phyloP scores from a whole-genome alignment of 1,139 yeast species.

The Taphrina confusa region DNA sequence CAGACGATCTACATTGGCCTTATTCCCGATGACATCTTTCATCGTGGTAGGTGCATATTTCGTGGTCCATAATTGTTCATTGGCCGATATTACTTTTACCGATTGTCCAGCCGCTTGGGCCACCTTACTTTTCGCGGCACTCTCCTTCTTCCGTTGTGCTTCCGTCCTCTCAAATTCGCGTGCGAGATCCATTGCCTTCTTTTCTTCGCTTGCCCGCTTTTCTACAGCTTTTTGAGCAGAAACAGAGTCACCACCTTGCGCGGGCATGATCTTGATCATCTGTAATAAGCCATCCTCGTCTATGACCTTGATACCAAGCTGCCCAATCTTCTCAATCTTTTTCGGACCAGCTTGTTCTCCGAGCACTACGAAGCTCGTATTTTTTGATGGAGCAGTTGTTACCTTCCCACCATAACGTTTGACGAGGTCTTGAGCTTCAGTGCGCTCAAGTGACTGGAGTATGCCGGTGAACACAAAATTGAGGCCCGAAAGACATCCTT shows the following conservation, averaged over 20 bases:
- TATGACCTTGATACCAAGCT: constrained; percentile 72
- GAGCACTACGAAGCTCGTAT: constrained; percentile 82
- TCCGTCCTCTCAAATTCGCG: constrained; percentile 46
- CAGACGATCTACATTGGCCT: constrained; percentile 67
- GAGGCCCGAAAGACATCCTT: constrained; percentile 54
- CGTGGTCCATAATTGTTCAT: constrained; percentile 71
- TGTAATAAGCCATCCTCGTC: constrained; percentile 83
- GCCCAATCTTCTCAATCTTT: constrained; percentile 78
- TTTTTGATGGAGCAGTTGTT: constrained; percentile 79
- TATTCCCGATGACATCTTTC: constrained; percentile 87
- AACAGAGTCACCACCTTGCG: constrained; percentile 83
- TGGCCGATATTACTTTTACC: constrained; percentile 41
- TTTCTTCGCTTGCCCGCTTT: constrained; percentile 66
- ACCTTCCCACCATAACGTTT: constrained; percentile 92
- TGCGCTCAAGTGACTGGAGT: constrained; percentile 75
- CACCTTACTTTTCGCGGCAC: constrained; percentile 41
- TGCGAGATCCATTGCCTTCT: constrained; percentile 47
- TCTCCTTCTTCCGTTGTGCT: constrained; percentile 29
- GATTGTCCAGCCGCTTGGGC: constrained; percentile 47
- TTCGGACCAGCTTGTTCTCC: constrained; percentile 98
- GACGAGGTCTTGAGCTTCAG: constrained; percentile 72
- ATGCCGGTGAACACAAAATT: constrained; percentile 94
- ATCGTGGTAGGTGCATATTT: constrained; percentile 82
- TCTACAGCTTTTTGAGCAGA: constrained; percentile 70
- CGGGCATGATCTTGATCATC: constrained; percentile 77